phyloP scores from a whole-genome alignment of 495 filamentous ascomycete species.

The Penicillium argentinense region DNA sequence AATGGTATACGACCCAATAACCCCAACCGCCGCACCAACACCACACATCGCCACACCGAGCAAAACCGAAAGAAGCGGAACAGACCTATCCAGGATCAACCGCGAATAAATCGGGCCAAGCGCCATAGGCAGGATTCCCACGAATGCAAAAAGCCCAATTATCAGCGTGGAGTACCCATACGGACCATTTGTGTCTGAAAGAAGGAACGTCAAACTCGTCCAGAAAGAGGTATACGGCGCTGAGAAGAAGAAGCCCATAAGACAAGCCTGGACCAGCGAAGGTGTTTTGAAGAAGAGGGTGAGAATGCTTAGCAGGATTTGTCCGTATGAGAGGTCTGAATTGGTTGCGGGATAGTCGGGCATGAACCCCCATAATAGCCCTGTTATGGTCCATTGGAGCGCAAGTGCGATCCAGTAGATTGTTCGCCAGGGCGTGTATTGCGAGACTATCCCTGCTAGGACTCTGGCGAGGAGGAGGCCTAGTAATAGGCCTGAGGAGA shows the following conservation, averaged over 20 bases:
- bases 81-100: too few relatives aligned
- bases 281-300: too few relatives aligned
- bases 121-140: not conserved
- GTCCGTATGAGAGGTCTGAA: too few relatives aligned
- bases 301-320: too few relatives aligned
- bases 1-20: not conserved
- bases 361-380: not conserved
- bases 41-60: not conserved
- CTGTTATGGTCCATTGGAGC: not conserved
- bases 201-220: too few relatives aligned
- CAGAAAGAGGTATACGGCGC: too few relatives aligned
- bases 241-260: too few relatives aligned
- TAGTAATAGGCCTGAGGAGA: not conserved
- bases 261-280: too few relatives aligned
- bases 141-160: not conserved
- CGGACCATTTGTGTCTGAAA: too few relatives aligned
- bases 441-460: not conserved
- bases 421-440: not conserved
- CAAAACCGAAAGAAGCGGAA: not conserved
- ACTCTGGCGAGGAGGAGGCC: not conserved
- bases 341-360: not conserved
- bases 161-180: not conserved
- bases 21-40: not conserved
- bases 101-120: too few relatives aligned
- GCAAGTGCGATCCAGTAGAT: not conserved